Percentiles rank a stretch among this genome's conserved stretches.
phyloP scores from a whole-genome alignment of 2,329 filamentous ascomycete species.

The Fusarium keratoplasticum region DNA sequence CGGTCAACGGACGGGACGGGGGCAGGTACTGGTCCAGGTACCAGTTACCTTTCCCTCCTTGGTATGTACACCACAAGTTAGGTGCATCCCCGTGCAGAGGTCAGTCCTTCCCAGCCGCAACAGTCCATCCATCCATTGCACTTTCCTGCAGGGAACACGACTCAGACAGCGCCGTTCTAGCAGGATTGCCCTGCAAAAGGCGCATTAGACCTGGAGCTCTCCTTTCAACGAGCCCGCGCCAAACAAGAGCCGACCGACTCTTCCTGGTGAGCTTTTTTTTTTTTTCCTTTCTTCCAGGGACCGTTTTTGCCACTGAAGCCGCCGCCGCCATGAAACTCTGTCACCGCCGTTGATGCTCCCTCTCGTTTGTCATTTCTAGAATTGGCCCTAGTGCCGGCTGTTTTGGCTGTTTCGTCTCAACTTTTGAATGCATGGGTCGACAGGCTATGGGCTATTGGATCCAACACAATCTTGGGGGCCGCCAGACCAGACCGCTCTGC shows the following conservation, averaged over 20 bases:
- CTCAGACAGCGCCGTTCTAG: conserved; percentile 33
- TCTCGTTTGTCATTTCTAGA: conserved; percentile 4
- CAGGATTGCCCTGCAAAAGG: conserved; percentile 30
- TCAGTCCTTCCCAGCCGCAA: not conserved
- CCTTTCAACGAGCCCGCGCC: not conserved
- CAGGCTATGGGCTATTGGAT: not conserved
- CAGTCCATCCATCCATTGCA: conserved; percentile 6
- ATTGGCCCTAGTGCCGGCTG: conserved; percentile 3
- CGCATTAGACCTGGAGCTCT: conserved; percentile 21
- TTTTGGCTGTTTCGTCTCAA: conserved; percentile 12
- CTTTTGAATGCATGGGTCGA: not conserved
- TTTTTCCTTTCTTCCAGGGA: conserved; percentile 1
- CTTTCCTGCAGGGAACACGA: conserved; percentile 38
- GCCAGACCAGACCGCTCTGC: conserved; percentile 5
- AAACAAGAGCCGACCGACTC: not conserved
- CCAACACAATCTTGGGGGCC: not conserved
- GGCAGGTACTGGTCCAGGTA: conserved; percentile 1
- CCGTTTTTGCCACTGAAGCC: conserved; percentile 8
- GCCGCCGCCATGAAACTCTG: not conserved
- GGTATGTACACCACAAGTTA: not conserved
- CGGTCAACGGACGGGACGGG: conserved; percentile 2
- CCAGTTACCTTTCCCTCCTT: not conserved
- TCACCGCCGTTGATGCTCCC: conserved; percentile 14
- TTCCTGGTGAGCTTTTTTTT: not conserved
- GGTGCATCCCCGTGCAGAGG: not conserved